Evolutionary conservation across 176 grass and related monocot genomes (phyloP), one percentile per base, ranked within the genome.

Genomic region (Saccharum spontaneum): DNA sequence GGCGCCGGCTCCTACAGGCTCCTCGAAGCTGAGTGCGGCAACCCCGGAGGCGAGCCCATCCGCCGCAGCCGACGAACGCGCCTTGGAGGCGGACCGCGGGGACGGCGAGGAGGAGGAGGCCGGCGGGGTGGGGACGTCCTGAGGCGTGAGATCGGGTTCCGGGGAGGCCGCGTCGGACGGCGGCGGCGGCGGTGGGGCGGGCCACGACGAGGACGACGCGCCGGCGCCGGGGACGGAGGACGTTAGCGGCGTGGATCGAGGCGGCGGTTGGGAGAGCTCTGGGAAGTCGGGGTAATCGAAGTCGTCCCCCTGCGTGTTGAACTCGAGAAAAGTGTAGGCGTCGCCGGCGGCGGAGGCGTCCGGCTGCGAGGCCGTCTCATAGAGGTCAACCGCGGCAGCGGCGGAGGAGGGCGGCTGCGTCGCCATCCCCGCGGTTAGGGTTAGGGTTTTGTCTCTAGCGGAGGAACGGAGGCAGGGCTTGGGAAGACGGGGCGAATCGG

Each of bases 281-380:
- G 89, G 90, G 86, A 94, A 95, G 79, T 91, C 92, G 36, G 94
- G 90, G 62, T 95, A 94, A 68, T 99, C 97, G 79, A 92, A 94
- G 88, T 92, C 94, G 60, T 99, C 97, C 67, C 90, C 94, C 86
- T 99, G 97, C 12, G 97, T 99, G 79, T 94, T 97, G 88, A 99
- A 99, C 82, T 99, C 97, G 6, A 99, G 90, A 86, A 99, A 99
- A 63, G 94, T 99, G 86, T 97, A 99, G 8, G 94, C 97, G 39
- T 95, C 94, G 67, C 90, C 90, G 64, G 90, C 90, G 63, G 82
- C 90, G 37, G 80, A 54, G 17, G 86, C 91, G 80, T 99, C 97
- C 41, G 97, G 97, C 82, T 99, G 97, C 69, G 97, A 99, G 36
- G 97, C 97, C 63, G 97, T 99, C 79, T 99, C 97, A 84, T 99